These are phyloP conservation scores for Chalciporus pseudorubinellus DNA, from an alignment of 768 basidiomycete genomes.

Conservation along the genomic window DNA sequence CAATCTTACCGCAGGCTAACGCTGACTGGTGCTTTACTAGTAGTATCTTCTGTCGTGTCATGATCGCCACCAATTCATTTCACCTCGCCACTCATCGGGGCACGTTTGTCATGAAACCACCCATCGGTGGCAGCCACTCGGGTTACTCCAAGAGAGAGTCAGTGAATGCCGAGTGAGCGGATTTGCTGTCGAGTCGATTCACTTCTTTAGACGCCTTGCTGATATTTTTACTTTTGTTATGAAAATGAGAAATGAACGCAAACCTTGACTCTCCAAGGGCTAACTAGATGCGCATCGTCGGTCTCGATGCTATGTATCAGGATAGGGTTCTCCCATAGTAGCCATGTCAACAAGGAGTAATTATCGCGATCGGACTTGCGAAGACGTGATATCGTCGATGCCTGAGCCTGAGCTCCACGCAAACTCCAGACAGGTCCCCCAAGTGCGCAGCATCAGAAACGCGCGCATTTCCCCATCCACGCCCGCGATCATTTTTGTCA, in stretches of 20 bases:
- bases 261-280: not conserved
- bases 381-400: constrained; percentile 1
- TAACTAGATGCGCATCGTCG: not conserved
- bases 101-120: not conserved
- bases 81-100: constrained; percentile 6
- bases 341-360: constrained; percentile 16
- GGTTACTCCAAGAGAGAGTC: not conserved
- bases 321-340: constrained; percentile 8
- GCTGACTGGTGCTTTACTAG: not conserved
- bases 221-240: not conserved
- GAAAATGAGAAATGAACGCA: not conserved
- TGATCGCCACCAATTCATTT: constrained; percentile 16
- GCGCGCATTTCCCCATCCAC: constrained; percentile 3
- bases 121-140: not conserved
- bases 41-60: not conserved
- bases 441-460: constrained; percentile 9
- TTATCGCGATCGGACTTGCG: not conserved
- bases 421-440: constrained; percentile 3
- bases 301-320: not conserved
- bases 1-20: not conserved
- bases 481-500: not conserved
- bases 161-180: not conserved
- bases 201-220: not conserved
- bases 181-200: not conserved
- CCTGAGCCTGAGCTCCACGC: constrained; percentile 9